These are phyloP conservation scores for Artemisia annua DNA, from an alignment of 129 eudicot species.

Conservation along the genomic window DNA sequence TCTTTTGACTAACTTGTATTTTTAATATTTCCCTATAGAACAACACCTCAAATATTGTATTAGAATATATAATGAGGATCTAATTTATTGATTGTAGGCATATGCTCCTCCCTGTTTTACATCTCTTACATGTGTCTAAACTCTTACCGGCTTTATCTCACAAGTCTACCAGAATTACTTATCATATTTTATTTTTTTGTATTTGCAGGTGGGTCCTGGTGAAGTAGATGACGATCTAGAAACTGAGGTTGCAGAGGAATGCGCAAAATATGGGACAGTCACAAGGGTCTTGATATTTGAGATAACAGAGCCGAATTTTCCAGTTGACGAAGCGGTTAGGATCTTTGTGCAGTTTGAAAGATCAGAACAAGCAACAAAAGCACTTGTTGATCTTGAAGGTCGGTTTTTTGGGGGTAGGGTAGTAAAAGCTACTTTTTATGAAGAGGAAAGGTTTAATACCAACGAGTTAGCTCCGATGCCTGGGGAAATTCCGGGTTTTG, in stretches of 20 bases:
- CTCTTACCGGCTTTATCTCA: neutral
- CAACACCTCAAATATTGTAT: too few relatives aligned
- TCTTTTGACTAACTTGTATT: too few relatives aligned
- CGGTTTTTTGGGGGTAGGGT: constrained; percentile 88
- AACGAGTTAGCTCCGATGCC: constrained; percentile 93
- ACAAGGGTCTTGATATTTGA: constrained; percentile 92
- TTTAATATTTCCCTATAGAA: too few relatives aligned
- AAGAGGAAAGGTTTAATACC: constrained; percentile 71
- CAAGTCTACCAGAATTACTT: neutral
- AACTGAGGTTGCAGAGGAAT: constrained; percentile 85
- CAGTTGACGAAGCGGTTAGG: constrained; percentile 90
- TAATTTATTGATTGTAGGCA: neutral
- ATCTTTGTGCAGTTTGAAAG: constrained; percentile 95
- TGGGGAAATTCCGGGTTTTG: constrained; percentile 86
- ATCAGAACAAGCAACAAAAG: constrained; percentile 91
- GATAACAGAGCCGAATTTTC: constrained; percentile 88
- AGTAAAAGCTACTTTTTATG: constrained; percentile 81
- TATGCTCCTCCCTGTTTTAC: neutral
- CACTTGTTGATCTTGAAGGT: constrained; percentile 87
- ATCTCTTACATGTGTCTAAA: neutral
- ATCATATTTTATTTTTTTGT: neutral
- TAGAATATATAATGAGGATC: neutral
- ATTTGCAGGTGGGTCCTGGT: constrained; percentile 83
- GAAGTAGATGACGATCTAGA: constrained; percentile 92
- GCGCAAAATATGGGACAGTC: constrained; percentile 82